phyloP scores from a whole-genome alignment of 495 filamentous ascomycete species.

The Penicillium argentinense region DNA sequence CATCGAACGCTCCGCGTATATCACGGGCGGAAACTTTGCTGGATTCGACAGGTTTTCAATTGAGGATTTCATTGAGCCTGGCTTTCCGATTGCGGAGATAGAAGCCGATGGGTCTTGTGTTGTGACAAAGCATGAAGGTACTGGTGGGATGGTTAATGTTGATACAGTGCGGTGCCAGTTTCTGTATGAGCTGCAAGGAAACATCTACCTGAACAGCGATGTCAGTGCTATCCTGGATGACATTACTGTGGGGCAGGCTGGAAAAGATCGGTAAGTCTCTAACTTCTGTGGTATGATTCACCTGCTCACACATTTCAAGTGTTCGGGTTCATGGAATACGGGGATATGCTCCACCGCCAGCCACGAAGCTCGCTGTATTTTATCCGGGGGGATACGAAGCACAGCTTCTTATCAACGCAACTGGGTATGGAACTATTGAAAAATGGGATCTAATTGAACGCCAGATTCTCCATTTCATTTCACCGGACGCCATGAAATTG shows the following conservation, averaged over 20 bases:
- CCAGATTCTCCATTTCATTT: conserved; percentile 31
- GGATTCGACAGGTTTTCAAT: conserved; percentile 42
- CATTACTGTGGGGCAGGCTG: conserved; percentile 34
- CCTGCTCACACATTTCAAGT: conserved; percentile 6
- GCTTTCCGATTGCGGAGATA: conserved; percentile 42
- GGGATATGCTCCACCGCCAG: conserved; percentile 50
- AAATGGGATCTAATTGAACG: conserved; percentile 43
- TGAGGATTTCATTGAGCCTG: conserved; percentile 33
- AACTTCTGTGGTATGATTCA: background rate
- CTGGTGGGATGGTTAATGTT: conserved; percentile 24
- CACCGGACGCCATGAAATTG: conserved; percentile 8
- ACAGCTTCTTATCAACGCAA: conserved; percentile 40
- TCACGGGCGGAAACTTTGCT: conserved; percentile 52
- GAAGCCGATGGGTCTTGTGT: conserved; percentile 28
- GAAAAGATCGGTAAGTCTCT: conserved; percentile 22
- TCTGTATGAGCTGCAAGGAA: conserved; percentile 59
- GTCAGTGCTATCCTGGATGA: conserved; percentile 48
- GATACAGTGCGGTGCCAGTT: conserved; percentile 52
- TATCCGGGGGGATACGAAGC: conserved; percentile 48
- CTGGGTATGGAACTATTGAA: conserved; percentile 37
- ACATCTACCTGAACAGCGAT: conserved; percentile 51
- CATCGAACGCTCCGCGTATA: conserved; percentile 54
- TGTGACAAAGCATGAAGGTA: conserved; percentile 24
- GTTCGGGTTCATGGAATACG: conserved; percentile 44
- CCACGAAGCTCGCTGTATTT: conserved; percentile 53